Evolutionary conservation across 2,329 filamentous ascomycete genomes (phyloP).

Genomic region (Grosmannia penicillata): DNA sequence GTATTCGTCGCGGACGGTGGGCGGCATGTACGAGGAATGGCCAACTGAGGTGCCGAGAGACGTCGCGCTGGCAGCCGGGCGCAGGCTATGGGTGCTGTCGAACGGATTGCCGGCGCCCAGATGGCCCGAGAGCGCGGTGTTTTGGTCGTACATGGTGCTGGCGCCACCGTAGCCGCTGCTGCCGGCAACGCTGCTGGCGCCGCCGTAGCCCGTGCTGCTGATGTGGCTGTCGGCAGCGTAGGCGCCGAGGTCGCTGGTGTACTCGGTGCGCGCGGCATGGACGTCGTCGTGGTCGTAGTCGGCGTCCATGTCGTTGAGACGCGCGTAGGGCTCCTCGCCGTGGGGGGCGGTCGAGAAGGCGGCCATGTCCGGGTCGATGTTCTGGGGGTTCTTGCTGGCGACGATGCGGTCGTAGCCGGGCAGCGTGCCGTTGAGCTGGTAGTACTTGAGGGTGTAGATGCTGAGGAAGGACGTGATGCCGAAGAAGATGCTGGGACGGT

Average conservation of each 20-base stretch:
- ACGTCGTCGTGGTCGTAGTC: constrained; percentile 29
- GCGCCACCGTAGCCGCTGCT: constrained; percentile 24
- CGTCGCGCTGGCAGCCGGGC: constrained; percentile 8
- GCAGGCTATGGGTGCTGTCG: constrained; percentile 25
- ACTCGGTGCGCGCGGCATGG: constrained; percentile 13
- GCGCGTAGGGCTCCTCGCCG: constrained; percentile 50
- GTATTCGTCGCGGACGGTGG: constrained; percentile 26
- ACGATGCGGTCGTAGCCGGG: constrained; percentile 43
- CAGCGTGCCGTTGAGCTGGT: constrained; percentile 44
- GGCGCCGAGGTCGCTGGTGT: constrained; percentile 3
- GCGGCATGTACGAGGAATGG: constrained; percentile 21
- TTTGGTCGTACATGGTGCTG: constrained; percentile 2
- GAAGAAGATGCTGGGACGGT: constrained; percentile 36
- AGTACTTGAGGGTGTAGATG: constrained; percentile 45
- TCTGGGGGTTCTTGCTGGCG: constrained; percentile 19
- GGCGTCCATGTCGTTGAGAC: constrained; percentile 38
- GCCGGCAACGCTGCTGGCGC: neutral
- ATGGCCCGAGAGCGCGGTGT: neutral
- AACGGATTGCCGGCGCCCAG: constrained; percentile 22
- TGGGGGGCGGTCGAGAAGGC: constrained; percentile 54
- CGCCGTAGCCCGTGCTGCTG: constrained; percentile 3
- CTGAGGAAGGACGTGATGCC: constrained; percentile 37
- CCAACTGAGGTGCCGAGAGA: constrained; percentile 5
- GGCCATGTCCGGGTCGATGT: constrained; percentile 55
- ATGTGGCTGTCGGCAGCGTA: constrained; percentile 27